Evolutionary conservation across 352 stramenopile species (phyloP).

Genomic region (Saprolegnia parasitica): DNA sequence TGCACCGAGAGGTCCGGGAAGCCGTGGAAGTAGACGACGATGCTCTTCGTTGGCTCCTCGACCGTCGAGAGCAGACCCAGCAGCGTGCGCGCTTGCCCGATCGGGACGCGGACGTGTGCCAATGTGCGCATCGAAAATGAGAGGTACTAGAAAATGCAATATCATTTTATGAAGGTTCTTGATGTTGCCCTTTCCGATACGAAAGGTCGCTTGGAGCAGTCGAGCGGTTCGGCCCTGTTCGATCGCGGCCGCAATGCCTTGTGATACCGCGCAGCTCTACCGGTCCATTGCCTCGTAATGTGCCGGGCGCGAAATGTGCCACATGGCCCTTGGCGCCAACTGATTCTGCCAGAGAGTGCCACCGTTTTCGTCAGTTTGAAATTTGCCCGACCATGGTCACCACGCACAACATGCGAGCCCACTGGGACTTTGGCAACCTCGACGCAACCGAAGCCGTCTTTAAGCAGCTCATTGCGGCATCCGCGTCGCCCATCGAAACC

Average conservation of each 20-base stretch:
- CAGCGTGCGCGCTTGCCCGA: background rate
- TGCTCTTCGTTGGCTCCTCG: background rate
- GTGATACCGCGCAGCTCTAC: no score
- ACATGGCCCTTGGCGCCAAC: background rate
- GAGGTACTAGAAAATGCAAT: background rate
- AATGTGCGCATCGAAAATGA: background rate
- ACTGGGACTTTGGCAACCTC: slow-evolving; percentile 17
- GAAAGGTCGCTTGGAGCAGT: no score
- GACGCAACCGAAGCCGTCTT: slow-evolving; percentile 16
- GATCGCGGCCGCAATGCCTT: no score
- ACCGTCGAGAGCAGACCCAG: slow-evolving; percentile 15
- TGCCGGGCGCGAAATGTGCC: no score
- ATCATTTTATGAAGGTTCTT: background rate
- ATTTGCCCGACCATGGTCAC: background rate
- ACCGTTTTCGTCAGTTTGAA: slow-evolving; percentile 1
- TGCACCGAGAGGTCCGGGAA: slow-evolving; percentile 73
- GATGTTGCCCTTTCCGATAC: slow-evolving; percentile 1
- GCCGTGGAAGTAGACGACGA: slow-evolving; percentile 58
- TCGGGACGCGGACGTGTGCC: background rate
- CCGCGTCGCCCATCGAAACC: background rate
- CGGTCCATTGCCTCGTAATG: no score
- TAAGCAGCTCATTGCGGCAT: background rate
- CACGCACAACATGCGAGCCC: background rate
- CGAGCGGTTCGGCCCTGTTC: no score
- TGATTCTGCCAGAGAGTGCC: background rate